phyloP scores from a whole-genome alignment of 768 basidiomycete species.

The Suillus plorans region DNA sequence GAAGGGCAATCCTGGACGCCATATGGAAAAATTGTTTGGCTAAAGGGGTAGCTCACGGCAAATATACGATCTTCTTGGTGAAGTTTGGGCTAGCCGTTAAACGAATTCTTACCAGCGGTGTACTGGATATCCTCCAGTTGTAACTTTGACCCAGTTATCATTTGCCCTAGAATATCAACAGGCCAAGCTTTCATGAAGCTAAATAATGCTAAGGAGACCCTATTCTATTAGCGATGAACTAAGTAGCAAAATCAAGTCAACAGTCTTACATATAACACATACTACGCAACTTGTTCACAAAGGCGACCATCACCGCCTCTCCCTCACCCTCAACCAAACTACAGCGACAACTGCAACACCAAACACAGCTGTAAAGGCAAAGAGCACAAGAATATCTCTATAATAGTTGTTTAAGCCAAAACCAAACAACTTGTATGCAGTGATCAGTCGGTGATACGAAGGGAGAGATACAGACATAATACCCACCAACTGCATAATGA shows the following conservation, averaged over 20 bases:
- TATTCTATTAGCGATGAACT: not conserved
- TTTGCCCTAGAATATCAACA: not conserved
- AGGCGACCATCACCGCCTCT: conserved; percentile 52
- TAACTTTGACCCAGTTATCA: not conserved
- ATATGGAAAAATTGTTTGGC: conserved; percentile 52
- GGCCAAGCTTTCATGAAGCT: not conserved
- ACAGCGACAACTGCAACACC: conserved; percentile 67
- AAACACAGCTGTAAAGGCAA: conserved; percentile 84
- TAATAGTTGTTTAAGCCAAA: conserved; percentile 84
- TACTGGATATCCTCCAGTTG: not conserved
- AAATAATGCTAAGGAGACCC: not conserved
- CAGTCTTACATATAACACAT: not conserved
- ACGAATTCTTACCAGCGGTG: not conserved
- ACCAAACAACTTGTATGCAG: conserved; percentile 67
- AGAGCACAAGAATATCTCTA: conserved; percentile 83
- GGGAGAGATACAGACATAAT: not conserved
- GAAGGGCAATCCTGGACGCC: conserved; percentile 41
- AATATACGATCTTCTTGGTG: not conserved
- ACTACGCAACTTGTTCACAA: not conserved
- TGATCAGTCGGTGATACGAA: not conserved
- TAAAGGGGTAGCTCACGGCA: not conserved
- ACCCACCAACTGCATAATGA: conserved; percentile 85
- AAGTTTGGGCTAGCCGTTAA: not conserved
- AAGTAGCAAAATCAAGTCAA: not conserved
- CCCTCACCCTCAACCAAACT: conserved; percentile 78